Evolutionary conservation across 768 basidiomycete species (phyloP), one percentile per base, ranked within the genome.

Genomic region (Lactarius trivialis): DNA sequence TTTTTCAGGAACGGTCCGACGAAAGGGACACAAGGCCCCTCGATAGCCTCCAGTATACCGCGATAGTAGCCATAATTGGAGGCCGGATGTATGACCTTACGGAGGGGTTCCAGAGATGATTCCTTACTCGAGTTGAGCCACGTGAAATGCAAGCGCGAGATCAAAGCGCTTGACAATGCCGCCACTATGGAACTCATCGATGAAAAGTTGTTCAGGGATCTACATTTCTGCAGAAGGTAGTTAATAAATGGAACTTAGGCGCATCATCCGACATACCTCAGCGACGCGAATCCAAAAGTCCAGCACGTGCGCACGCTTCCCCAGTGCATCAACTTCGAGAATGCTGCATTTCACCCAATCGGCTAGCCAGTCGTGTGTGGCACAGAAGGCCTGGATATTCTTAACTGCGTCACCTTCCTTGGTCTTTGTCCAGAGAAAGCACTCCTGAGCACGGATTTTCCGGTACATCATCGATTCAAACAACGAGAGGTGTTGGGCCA

Each of bases 401-500:
- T 73, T 75, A 30, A 80, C 76, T 2, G 68, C 64, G 34, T 73
- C 70, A 34, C 77, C 77, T 12, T 70, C 75, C 30, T 72, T 71
- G 28, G 58, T 56, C 61, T 79, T 81, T 5, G 78, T 72, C 72
- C 90, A 90, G 37, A 76, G 71, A 34, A 96, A 76, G 71, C 89
- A 96, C 68, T 95, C 91, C 45, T 82, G 82, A 7, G 84, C 79
- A 9, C 82, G 81, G 60, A 94, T 82, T 70, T 83, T 84, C 62
- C 77, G 73, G 72, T 93, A 96, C 7, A 86, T 76, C 39, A 78
- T 74, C 59, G 80, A 83, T 71, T 95, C 91, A 64, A 85, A 76
- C 50, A 94, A 74, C n/a, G 87, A 85, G 49, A 96, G 76, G 68
- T 95, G 92, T 48, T 92, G 84, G 0, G 92, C 92, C 36, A 96